Base-by-base conservation (phyloP, 2,329 filamentous ascomycete species). In the Diaporthe citri region DNA sequence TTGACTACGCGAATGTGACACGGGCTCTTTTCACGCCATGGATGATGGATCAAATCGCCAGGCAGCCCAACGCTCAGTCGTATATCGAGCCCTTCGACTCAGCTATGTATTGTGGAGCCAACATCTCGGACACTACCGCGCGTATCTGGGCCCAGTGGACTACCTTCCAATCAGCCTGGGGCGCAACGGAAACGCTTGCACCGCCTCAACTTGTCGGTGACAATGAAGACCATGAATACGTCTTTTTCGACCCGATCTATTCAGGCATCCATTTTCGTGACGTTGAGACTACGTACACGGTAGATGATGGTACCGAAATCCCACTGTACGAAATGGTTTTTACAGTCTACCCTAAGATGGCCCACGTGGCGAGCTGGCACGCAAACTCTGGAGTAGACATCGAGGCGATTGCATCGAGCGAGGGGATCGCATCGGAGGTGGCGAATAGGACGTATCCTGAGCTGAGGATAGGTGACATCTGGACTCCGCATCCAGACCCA, bases 401-500 rank as follows among this genome's bases (percentile, higher is more conserved):
- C 20, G 51, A n/a, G 9, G 66, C 66, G 1, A 4, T 57, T 6
- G 13, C 36, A n/a, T 39, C 51, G 13, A 41, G 52, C n/a, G 25
- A 25, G 20, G 43, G n/a, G 4, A 10, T 17, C 9, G 39, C 41
- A 1, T 67, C 67, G 8, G 55, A 52, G 34, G 69, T 75, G 31
- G 52, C 10, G 55, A 57, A 60, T 3, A 36, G 22, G 17, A 28
- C n/a, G 0, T 31, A 46, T 22, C 66, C 66, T 12, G 66, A 70
- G 25, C 36, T 70, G n/a, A 70, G 36, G 36, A 59, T 76, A 55
- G 77, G 77, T 17, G 77, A 79, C 25, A 74, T 79, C 17, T 79
- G 78, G 78, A 76, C 73, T 13, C 77, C 75, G 13, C 78, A 79
- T 31, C 77, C 77, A 6, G 76, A 79, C 55, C 77, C 77, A 34